phyloP scores from a whole-genome alignment of 441 rosid species.

The Biscutella laevigata region DNA sequence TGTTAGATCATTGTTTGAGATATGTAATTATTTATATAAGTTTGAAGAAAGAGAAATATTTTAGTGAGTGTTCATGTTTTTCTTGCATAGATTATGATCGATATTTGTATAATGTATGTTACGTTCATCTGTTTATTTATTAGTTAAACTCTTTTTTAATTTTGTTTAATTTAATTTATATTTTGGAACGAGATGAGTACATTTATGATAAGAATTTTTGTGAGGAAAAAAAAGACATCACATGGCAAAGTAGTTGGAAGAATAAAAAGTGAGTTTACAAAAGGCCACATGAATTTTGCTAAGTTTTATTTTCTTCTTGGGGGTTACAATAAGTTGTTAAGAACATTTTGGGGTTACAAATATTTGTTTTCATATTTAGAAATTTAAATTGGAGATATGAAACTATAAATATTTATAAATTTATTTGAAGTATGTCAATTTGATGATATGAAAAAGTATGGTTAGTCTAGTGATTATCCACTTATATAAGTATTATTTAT shows the following conservation, averaged over 20 bases:
- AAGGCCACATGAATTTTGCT: conserved; percentile 29
- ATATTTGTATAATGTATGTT: conserved; percentile 17
- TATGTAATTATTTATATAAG: conserved; percentile 8
- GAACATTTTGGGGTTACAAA: background rate
- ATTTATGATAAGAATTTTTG: conserved; percentile 8
- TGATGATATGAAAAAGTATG: no score
- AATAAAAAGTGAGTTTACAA: conserved; percentile 20
- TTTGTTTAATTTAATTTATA: background rate
- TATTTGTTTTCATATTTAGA: no score
- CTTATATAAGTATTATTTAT: no score
- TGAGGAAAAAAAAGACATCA: conserved; percentile 22
- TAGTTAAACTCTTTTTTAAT: background rate
- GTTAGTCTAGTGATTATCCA: no score
- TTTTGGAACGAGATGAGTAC: conserved; percentile 13
- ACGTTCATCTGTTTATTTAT: conserved; percentile 15
- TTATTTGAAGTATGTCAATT: no score
- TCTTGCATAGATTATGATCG: conserved; percentile 22
- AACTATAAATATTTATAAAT: no score
- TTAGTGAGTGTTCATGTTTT: conserved; percentile 20
- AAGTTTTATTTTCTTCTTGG: conserved; percentile 9
- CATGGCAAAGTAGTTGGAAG: conserved; percentile 24
- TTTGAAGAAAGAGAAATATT: conserved; percentile 2
- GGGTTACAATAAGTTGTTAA: conserved; percentile 26
- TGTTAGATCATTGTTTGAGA: background rate
- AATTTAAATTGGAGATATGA: no score